Percentiles rank a stretch among this genome's conserved stretches.
phyloP scores from a whole-genome alignment of 495 filamentous ascomycete species.

The Penicillium desertorum region DNA sequence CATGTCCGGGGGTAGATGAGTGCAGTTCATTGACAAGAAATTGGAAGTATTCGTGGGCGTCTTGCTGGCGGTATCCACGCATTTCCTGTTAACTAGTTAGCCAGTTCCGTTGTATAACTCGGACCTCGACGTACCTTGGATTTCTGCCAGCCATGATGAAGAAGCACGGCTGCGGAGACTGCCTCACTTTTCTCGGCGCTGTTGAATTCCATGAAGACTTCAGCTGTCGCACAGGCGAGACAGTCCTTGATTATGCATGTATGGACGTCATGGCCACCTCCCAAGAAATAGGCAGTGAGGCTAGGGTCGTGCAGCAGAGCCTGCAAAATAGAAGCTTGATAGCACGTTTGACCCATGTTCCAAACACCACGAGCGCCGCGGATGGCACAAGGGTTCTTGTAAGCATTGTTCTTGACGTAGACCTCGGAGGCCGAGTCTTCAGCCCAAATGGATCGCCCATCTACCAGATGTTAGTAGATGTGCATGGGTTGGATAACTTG shows the following conservation, averaged over 20 bases:
- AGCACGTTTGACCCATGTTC: slow-evolving; percentile 92
- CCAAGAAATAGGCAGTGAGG: slow-evolving; percentile 80
- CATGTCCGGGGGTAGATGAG: slow-evolving; percentile 38
- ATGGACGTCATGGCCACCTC: slow-evolving; percentile 71
- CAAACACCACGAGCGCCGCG: slow-evolving; percentile 78
- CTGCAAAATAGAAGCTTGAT: slow-evolving; percentile 88
- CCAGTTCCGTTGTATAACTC: neutral
- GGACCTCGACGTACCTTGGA: slow-evolving; percentile 19
- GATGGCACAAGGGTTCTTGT: slow-evolving; percentile 45
- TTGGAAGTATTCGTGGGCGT: slow-evolving; percentile 93
- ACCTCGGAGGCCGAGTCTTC: slow-evolving; percentile 40
- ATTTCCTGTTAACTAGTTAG: slow-evolving; percentile 63
- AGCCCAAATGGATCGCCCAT: slow-evolving; percentile 24
- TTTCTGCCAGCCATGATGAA: slow-evolving; percentile 43
- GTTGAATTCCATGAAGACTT: slow-evolving; percentile 90
- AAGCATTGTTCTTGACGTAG: slow-evolving; percentile 46
- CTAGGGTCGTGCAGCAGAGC: slow-evolving; percentile 85
- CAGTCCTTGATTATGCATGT: slow-evolving; percentile 63
- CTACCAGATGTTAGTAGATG: slow-evolving; percentile 12
- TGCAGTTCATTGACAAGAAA: slow-evolving; percentile 88
- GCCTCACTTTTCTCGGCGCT: slow-evolving; percentile 76
- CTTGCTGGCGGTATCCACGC: slow-evolving; percentile 88
- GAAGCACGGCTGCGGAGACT: slow-evolving; percentile 77
- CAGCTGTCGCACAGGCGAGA: slow-evolving; percentile 82
- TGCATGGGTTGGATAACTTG: neutral